Base-by-base conservation (phyloP, 2,329 filamentous ascomycete species). In the Penicillium frequentans region DNA sequence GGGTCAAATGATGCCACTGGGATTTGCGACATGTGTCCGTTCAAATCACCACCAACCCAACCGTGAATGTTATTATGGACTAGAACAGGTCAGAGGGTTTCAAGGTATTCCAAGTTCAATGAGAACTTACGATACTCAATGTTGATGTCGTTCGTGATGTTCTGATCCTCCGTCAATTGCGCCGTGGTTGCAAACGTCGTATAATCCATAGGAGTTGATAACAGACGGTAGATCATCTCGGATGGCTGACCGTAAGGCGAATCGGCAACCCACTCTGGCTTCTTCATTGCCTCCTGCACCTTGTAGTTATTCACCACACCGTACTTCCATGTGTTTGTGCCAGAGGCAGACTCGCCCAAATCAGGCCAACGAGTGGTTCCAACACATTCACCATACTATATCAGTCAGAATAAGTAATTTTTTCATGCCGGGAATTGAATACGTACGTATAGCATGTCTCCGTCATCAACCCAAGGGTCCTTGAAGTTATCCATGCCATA, bases 1-100 rank as follows among this genome's bases (percentile, higher is more conserved):
- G 90, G 90, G 68, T 96, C 91, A 69, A 91, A 95, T 0, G 88
- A 84, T 1, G 90, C 89, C 60, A 89, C 87, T n/a, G 86, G 84
- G 31, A 87, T 85, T 70, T 84, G 88, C 43, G 82, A 84, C 84
- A 90, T 89, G 65, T 90, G 88, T 2, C 89, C 88, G 39, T 55
- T 60, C 37, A 81, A 80, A 57, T 75, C 72, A 52, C 81, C 75
- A 37, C 83, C 89, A 6, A 81, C 79, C 56, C 83, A 79, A 37
- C 82, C 82, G 62, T 82, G 80, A 39, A 82, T 73, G 44, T 69
- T 72, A 62, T 81, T 79, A 61, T 82, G 39, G 11, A 42, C 39
- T 42, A 10, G 19, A 14, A 42, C 23, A 14, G 4, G 11, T 42
- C 13, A 42, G 39, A 14, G 3, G 4, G 4, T 10, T 5, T 14